These are phyloP conservation scores for Pseudocercospora pini-densiflorae DNA, from an alignment of 2,329 filamentous ascomycete species.

Conservation along the genomic window DNA sequence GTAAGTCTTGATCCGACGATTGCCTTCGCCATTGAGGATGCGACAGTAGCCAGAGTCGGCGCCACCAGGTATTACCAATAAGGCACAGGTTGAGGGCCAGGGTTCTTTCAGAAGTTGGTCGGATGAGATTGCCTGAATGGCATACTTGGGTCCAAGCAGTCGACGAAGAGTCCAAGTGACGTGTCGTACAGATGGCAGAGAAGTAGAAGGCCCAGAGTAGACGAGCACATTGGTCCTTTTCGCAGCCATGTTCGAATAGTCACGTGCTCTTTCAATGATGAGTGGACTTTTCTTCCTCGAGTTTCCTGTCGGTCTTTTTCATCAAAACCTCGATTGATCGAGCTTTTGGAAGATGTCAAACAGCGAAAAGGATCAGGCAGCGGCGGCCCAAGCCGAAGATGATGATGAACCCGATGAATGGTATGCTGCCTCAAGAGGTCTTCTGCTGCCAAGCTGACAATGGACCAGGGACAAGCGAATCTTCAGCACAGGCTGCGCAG, in stretches of 20 bases:
- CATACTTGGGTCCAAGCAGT: conserved; percentile 87
- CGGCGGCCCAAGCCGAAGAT: conserved; percentile 48
- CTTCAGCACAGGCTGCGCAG: conserved; percentile 91
- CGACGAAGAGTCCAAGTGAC: conserved; percentile 85
- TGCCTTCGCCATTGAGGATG: conserved; percentile 84
- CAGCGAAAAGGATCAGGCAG: conserved; percentile 32
- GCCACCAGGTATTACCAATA: conserved; percentile 90
- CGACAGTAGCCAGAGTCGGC: conserved; percentile 93
- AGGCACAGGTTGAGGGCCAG: conserved; percentile 83
- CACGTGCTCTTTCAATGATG: conserved; percentile 24
- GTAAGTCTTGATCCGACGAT: conserved; percentile 80
- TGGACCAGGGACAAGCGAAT: conserved; percentile 88
- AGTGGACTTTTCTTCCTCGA: background rate
- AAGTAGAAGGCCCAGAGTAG: conserved; percentile 86
- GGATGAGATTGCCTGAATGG: conserved; percentile 83
- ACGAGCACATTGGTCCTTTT: conserved; percentile 88
- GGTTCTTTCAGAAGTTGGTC: conserved; percentile 85
- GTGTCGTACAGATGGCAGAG: conserved; percentile 85
- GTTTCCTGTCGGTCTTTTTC: background rate
- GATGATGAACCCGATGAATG: conserved; percentile 96
- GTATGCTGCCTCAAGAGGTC: conserved; percentile 57
- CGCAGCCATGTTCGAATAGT: conserved; percentile 38
- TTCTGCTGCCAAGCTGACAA: conserved; percentile 6
- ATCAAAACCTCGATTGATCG: conserved; percentile 6
- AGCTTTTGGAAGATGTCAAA: conserved; percentile 35